Percentiles rank a stretch among this genome's conserved stretches.
Evolutionary conservation across 2,329 filamentous ascomycete genomes (phyloP).

Genomic region (Aspergillus neotritici): DNA sequence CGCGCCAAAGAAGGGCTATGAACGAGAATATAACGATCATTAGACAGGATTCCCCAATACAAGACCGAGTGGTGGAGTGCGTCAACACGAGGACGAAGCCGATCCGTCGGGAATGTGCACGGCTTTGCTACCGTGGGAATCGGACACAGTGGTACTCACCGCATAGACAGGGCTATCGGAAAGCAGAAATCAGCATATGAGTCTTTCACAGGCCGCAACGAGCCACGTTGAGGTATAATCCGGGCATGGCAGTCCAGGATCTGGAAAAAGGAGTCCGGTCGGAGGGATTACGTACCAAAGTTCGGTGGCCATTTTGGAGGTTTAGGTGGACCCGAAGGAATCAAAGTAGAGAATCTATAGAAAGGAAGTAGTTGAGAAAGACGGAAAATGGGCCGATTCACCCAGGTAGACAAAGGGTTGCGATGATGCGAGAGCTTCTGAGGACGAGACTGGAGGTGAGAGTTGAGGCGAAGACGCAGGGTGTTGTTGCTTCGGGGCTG

Average conservation of each 20-base stretch:
- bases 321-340: constrained; percentile 13
- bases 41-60: not conserved
- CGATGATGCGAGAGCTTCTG: constrained; percentile 26
- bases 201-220: not conserved
- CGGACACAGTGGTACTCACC: constrained; percentile 60
- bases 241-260: constrained; percentile 28
- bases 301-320: constrained; percentile 66
- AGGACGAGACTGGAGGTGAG: constrained; percentile 24
- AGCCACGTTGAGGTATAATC: constrained; percentile 1
- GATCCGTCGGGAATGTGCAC: constrained; percentile 7
- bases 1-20: constrained; percentile 85
- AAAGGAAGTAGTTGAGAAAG: constrained; percentile 14
- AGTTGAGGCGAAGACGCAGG: constrained; percentile 34
- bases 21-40: constrained; percentile 10
- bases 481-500: constrained; percentile 20
- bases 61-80: not conserved
- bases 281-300: constrained; percentile 64
- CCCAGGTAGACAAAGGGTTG: constrained; percentile 21
- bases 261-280: constrained; percentile 25
- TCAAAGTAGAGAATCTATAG: constrained; percentile 7
- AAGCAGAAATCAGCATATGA: constrained; percentile 20
- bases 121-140: constrained; percentile 12
- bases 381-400: constrained; percentile 17
- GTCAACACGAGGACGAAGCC: constrained; percentile 8
- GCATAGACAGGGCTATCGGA: constrained; percentile 84